Base-by-base conservation (phyloP, 2,329 filamentous ascomycete species). In the Cladosporium oxysporum region DNA sequence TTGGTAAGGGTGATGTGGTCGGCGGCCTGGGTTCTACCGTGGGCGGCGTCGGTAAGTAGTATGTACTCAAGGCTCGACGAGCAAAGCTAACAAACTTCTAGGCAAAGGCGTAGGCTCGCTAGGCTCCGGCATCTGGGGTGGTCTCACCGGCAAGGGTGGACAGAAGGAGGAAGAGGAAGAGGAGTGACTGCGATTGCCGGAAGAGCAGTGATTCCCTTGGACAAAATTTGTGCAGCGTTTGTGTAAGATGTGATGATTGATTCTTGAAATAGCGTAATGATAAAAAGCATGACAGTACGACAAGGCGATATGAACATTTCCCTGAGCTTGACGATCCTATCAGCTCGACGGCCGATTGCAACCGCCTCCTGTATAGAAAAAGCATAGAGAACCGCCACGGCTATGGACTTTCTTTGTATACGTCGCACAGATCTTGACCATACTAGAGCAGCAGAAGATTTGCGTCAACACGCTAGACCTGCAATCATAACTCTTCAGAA, bases 1-100 rank as follows among this genome's bases (percentile, higher is more conserved):
- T 83, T 1, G 80, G 80, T 0, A 79, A 78, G 57, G 81, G 81
- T 0, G 79, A 83, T 70, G 71, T 82, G 1, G 72, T 82, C 28
- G 81, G 81, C 2, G 79, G 79, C 2, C 68, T 82, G 7, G 77
- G 78, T 7, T 78, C 76, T 14, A 80, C 77, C 6, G 72, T 80
- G 21, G 79, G 79, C 16, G 80, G 80, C 28, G 79, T 81, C 16
- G 69, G 67, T 35, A 33, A 64, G 50, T 59, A 67, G 58, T 4
- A 37, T n/a, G 23, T 11, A 3, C 7, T 7, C 29, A 21, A 35
- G 21, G 6, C 14, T 33, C 10, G 2, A 44, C 10, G 37, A 41
- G 11, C 10, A 14, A 29, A 18, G 23, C 60, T 62, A n/a, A 62
- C 33, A n/a, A 28, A 18, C 47, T 55, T n/a, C 59, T 71, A 8